These are phyloP conservation scores for Trametes sanguinea DNA, from an alignment of 768 basidiomycete species.

Conservation along the genomic window DNA sequence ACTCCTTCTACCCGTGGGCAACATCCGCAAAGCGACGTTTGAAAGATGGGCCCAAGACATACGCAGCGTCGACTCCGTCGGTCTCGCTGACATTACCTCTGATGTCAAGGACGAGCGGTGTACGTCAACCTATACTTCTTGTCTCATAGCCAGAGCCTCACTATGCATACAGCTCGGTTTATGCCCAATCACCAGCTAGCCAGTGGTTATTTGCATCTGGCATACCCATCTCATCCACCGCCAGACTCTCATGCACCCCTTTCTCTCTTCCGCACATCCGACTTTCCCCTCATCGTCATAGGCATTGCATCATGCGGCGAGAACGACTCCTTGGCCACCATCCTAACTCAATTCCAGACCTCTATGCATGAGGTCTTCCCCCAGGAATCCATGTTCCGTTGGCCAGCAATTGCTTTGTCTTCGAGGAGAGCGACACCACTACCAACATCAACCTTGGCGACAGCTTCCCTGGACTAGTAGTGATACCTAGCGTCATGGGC, in stretches of 20 bases:
- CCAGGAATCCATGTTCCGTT: slow-evolving; percentile 68
- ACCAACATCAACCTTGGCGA: slow-evolving; percentile 59
- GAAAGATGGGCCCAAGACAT: slow-evolving; percentile 77
- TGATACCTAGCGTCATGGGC: slow-evolving; percentile 84
- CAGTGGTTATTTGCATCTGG: slow-evolving; percentile 79
- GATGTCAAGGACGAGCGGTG: slow-evolving; percentile 78
- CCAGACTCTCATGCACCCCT: slow-evolving; percentile 68
- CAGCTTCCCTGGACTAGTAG: slow-evolving; percentile 61
- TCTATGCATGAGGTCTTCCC: slow-evolving; percentile 68
- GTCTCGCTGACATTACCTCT: slow-evolving; percentile 81
- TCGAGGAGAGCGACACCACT: slow-evolving; percentile 66
- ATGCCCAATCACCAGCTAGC: slow-evolving; percentile 70
- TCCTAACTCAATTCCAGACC: slow-evolving; percentile 67
- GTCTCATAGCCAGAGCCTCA: neutral
- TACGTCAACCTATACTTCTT: slow-evolving; percentile 34
- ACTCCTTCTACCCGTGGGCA: slow-evolving; percentile 83
- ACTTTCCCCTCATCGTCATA: slow-evolving; percentile 85
- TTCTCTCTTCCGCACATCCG: slow-evolving; percentile 73
- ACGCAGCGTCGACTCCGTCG: slow-evolving; percentile 68
- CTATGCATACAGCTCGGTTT: slow-evolving; percentile 61
- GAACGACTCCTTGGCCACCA: slow-evolving; percentile 51
- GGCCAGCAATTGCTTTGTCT: slow-evolving; percentile 81
- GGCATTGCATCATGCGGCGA: slow-evolving; percentile 77
- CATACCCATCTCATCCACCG: slow-evolving; percentile 74
- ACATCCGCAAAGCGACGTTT: slow-evolving; percentile 67